These are phyloP conservation scores for Barnettozyma siamensis DNA, from an alignment of 805 yeast species.

Conservation along the genomic window DNA sequence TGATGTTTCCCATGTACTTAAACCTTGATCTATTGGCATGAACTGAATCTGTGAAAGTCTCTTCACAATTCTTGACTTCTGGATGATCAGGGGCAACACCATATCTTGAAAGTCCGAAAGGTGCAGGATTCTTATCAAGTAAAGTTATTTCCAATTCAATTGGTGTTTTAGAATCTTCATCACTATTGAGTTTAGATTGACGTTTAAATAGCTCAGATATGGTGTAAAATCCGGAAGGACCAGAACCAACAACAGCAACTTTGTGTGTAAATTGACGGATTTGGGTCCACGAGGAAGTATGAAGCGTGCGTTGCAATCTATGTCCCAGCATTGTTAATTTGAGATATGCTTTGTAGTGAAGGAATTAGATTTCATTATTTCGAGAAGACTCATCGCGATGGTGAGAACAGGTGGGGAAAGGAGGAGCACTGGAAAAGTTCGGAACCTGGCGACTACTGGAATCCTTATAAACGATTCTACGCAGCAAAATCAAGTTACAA, in stretches of 20 bases:
- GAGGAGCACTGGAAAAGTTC: no score
- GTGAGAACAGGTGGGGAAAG: no score
- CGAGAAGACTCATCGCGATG: no score
- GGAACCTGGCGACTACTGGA: no score
- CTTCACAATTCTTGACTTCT: slow-evolving; percentile 78
- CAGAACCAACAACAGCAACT: slow-evolving; percentile 72
- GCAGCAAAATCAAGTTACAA: no score
- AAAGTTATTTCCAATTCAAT: slow-evolving; percentile 48
- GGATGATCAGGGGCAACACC: slow-evolving; percentile 99
- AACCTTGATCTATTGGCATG: slow-evolving; percentile 29
- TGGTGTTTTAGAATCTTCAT: neutral
- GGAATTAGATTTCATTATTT: neutral
- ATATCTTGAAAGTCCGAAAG: slow-evolving; percentile 83
- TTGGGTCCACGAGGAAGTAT: neutral
- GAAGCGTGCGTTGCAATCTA: neutral
- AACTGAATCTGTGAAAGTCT: slow-evolving; percentile 49
- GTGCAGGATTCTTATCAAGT: slow-evolving; percentile 82
- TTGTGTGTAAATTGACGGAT: slow-evolving; percentile 8
- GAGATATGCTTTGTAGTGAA: neutral
- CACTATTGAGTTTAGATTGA: slow-evolving; percentile 12
- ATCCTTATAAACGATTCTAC: no score
- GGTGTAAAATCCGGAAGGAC: slow-evolving; percentile 95
- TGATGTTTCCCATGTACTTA: slow-evolving; percentile 65
- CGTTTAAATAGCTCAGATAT: slow-evolving; percentile 62
- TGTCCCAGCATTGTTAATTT: neutral